Evolutionary conservation across 73 alveolate species (phyloP).

Genomic region (Tetrahymena elliotti): DNA sequence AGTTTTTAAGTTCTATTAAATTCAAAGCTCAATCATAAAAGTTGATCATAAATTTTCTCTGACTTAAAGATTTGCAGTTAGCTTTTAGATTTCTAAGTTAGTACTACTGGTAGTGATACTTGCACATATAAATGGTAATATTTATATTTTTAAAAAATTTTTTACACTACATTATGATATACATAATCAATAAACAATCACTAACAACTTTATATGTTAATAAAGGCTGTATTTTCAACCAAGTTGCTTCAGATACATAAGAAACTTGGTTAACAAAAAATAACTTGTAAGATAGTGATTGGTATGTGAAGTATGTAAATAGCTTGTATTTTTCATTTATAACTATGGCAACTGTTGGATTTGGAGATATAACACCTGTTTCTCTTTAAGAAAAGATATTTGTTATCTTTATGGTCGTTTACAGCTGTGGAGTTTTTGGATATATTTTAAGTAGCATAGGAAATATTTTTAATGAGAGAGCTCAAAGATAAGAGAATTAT

Average conservation of each 20-base stretch:
- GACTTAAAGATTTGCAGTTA: background rate
- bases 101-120: background rate
- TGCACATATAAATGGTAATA: background rate
- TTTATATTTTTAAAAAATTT: background rate
- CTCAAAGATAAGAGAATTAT: background rate
- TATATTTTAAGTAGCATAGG: slow-evolving; percentile 21
- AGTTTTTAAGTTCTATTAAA: background rate
- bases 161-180: no score
- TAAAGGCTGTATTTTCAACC: background rate
- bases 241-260: background rate
- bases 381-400: slow-evolving; percentile 14
- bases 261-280: slow-evolving; percentile 9
- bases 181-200: no score
- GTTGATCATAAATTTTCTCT: background rate
- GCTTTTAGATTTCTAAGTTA: background rate
- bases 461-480: background rate
- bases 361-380: slow-evolving; percentile 30
- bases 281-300: background rate
- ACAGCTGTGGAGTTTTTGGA: slow-evolving; percentile 31
- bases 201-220: no score
- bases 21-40: background rate
- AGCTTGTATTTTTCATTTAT: slow-evolving; percentile 17
- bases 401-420: slow-evolving; percentile 26
- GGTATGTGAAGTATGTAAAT: slow-evolving; percentile 17
- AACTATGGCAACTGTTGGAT: slow-evolving; percentile 29